Evolutionary conservation across 2,329 filamentous ascomycete genomes (phyloP), one percentile per base, ranked within the genome.

Genomic region (Alternaria angustiovoidea): DNA sequence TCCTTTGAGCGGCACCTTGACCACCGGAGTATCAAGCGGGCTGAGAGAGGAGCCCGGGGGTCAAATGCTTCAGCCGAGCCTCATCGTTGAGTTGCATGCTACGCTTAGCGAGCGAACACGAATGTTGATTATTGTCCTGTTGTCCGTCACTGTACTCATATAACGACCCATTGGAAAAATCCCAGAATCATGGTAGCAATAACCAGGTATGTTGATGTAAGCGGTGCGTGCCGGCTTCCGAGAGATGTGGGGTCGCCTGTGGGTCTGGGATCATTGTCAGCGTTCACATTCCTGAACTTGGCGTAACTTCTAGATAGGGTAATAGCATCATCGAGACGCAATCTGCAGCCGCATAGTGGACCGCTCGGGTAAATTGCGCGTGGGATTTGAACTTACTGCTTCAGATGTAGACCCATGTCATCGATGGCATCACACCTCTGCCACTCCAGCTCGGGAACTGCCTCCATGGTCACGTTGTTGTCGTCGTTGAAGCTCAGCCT

Each of bases 381-480:
- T 51, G 22, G 18, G 5, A 8, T 12, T 20, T 22, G 39, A 8
- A 72, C 75, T 70, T 66, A 78, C 75, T 75, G 71, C 41, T 73
- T 67, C 22, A 75, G 22, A 30, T 73, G 69, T 49, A 74, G 34
- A 2, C 72, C 72, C 67, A 76, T 67, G 9, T 58, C 63, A n/a
- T 58, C 49, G 34, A 78, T 67, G 42, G 68, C 49, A 5, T 61
- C 51, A 51, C 76, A 78, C 41, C 64, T 59, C 1, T 64, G 34
- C 65, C 62, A 58, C 57, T 77, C 67, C 8, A 62, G 42, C 9
- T 65, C 42, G 7, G 63, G 44, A 7, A 78, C 67, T 7, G 63
- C 47, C 52, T 76, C 70, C 75, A 78, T 78, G 12, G 26, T 36
- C 3, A 77, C 76, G 16, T 62, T 48, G 39, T 77, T 70, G 0